Evolutionary conservation across 805 yeast genomes (phyloP).

Genomic region (Tetrapisispora iriomotensis): DNA sequence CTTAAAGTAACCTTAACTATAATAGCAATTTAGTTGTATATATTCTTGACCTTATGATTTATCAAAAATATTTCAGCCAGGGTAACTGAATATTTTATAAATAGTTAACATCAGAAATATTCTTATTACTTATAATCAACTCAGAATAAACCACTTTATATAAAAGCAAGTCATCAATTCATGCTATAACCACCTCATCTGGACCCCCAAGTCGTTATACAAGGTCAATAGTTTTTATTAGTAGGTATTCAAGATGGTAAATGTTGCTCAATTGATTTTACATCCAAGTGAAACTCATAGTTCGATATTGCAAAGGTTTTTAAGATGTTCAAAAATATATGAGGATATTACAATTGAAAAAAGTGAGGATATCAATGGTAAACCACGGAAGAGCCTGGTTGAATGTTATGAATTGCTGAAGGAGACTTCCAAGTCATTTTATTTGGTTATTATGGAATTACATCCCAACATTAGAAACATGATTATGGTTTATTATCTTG

Average conservation of each 20-base stretch:
- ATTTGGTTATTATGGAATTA: conserved; percentile 84
- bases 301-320: conserved; percentile 48
- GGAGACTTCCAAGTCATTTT: conserved; percentile 80
- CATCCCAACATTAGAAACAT: conserved; percentile 82
- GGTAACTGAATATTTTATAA: no score
- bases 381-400: not conserved
- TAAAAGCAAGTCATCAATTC: no score
- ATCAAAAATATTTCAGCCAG: no score
- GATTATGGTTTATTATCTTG: conserved; percentile 73
- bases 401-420: conserved; percentile 57
- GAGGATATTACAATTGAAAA: conserved; percentile 32
- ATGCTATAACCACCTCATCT: no score
- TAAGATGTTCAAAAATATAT: conserved; percentile 35
- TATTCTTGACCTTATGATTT: no score
- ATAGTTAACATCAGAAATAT: no score
- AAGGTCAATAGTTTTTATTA: no score
- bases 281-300: conserved; percentile 71
- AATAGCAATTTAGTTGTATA: no score
- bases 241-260: conserved; percentile 47
- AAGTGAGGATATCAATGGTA: conserved; percentile 34
- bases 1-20: no score
- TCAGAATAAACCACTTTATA: no score
- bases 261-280: conserved; percentile 42
- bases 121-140: no score
- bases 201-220: no score